These are phyloP conservation scores for Exophiala spinifera DNA, from an alignment of 2,329 filamentous ascomycete species.

Conservation along the genomic window DNA sequence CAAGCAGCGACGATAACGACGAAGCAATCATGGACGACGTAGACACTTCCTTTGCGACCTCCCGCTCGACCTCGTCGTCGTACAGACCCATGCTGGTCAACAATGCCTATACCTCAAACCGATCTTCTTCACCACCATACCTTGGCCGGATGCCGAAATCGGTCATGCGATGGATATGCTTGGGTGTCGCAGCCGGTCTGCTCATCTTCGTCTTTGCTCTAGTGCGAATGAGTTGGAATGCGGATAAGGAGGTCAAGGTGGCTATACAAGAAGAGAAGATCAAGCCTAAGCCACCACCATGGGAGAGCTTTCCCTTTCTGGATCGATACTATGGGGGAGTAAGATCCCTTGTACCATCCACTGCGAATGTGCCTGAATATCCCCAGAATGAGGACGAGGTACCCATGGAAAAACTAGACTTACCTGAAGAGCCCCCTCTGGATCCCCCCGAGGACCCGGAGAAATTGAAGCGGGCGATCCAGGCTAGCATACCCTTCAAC, in stretches of 20 bases:
- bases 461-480: conserved; percentile 31
- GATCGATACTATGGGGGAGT: conserved; percentile 89
- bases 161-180: conserved; percentile 73
- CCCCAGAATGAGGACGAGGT: conserved; percentile 59
- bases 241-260: conserved; percentile 60
- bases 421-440: conserved; percentile 13
- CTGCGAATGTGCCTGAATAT: conserved; percentile 75
- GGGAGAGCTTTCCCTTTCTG: conserved; percentile 83
- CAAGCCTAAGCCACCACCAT: conserved; percentile 57
- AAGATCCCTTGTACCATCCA: conserved; percentile 62
- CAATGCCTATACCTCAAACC: conserved; percentile 34
- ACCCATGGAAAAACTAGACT: conserved; percentile 32
- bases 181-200: conserved; percentile 66
- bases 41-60: conserved; percentile 49
- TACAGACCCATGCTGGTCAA: conserved; percentile 41
- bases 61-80: conserved; percentile 48
- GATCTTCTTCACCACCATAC: conserved; percentile 36
- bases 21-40: conserved; percentile 19
- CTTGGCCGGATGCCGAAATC: conserved; percentile 66
- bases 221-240: conserved; percentile 68
- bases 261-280: conserved; percentile 39
- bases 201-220: conserved; percentile 74
- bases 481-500: conserved; percentile 55
- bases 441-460: conserved; percentile 30
- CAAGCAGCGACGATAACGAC: conserved; percentile 17